Evolutionary conservation across 805 yeast species (phyloP).

Genomic region (Clavispora asparagi): DNA sequence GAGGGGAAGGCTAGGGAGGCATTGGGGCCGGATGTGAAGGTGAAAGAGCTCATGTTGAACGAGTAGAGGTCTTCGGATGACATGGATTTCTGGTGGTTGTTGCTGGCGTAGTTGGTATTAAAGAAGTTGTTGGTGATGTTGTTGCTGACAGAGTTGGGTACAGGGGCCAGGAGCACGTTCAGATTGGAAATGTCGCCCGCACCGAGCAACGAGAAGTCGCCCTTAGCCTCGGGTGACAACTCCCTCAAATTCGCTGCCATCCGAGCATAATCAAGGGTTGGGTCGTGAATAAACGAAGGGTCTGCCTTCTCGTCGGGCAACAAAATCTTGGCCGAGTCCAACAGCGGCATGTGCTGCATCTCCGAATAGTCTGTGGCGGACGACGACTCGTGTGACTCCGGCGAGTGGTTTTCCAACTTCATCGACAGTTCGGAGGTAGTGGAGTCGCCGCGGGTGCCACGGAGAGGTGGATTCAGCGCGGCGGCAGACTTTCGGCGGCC

Average conservation of each 20-base stretch:
- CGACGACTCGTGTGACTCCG: background rate
- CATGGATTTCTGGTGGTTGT: background rate
- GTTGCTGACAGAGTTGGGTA: constrained; percentile 23
- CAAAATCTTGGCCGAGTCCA: background rate
- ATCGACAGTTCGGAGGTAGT: constrained; percentile 1
- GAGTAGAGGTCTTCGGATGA: constrained; percentile 26
- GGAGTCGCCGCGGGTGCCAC: background rate
- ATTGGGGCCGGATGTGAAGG: constrained; percentile 20
- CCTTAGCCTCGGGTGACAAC: background rate
- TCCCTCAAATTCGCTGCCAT: background rate
- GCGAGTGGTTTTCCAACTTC: background rate
- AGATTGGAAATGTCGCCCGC: background rate
- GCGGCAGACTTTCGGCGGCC: constrained; percentile 14
- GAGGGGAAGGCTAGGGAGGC: background rate
- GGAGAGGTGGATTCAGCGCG: background rate
- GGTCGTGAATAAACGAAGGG: background rate
- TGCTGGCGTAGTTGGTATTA: constrained; percentile 22
- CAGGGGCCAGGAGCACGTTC: constrained; percentile 24
- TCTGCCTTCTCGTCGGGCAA: background rate
- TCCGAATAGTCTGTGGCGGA: constrained; percentile 1
- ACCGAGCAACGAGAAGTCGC: background rate
- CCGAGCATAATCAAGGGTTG: background rate
- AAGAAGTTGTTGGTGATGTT: constrained; percentile 34
- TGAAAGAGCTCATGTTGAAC: constrained; percentile 31
- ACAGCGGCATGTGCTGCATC: background rate